Base-by-base conservation (phyloP, 2,329 filamentous ascomycete genomes). In the Dactylonectria estremocensis region DNA sequence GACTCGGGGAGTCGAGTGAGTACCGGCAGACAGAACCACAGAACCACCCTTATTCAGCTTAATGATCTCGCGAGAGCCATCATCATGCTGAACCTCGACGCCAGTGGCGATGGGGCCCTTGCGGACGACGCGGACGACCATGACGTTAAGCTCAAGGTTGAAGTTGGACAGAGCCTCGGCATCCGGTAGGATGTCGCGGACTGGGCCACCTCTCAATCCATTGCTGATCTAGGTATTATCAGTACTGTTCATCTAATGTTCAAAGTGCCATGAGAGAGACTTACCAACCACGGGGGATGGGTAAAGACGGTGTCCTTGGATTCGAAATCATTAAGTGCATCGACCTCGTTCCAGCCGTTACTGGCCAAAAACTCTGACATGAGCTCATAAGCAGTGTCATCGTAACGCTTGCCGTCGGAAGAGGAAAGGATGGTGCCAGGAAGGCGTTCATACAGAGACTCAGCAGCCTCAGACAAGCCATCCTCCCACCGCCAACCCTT, bases 121-220 rank as follows among this genome's bases (percentile, higher is more conserved):
- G n/a, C 92, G 89, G 24, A 92, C 80, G n/a, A 93, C 86, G 57
- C 91, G 86, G 69, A 87, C 85, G 20, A 92, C 91, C 40, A 87
- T 85, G 3, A 91, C 91, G 74, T 90, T 88, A 31, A 87, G 86
- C 82, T 88, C 88, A 56, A 94, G 82, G 60, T 86, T 85, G 80
- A 94, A 93, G 80, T 93, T 92, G 22, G 83, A 80, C 64, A 89
- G 85, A 46, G 82, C 81, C 63, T 84, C 82, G 3, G 90, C 90
- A 33, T 85, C 84, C 9, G 91, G 88, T 3, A 94, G 87, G 75
- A 93, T 93, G 0, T 91, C 92, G 10, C 89, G 89, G 77, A 93
- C 83, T 18, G 92, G 92, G 1, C 92, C 91, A 59, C 88, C 90
- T 64, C 92, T 85, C 78, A 92, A 88, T 46, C 90, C 91, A 60